Percentiles rank a stretch among this genome's conserved stretches.
Conservation (phyloP, 768 basidiomycete genomes). For the Symmetrospora coprosmae region DNA sequence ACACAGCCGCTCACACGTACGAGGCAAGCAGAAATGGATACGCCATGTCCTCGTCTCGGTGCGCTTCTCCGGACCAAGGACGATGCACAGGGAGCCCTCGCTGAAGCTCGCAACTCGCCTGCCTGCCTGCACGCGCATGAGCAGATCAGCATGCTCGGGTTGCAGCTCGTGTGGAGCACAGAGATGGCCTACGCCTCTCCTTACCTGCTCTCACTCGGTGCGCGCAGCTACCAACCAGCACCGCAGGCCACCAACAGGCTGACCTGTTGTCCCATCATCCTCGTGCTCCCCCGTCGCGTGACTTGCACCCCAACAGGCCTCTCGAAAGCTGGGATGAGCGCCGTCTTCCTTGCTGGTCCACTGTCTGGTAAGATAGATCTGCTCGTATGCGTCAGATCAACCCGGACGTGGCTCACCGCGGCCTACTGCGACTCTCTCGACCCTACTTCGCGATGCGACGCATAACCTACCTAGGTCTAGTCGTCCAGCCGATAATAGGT, state of each 20-base stretch:
- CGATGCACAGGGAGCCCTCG: not conserved
- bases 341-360: slow-evolving; percentile 22
- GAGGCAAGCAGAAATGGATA: slow-evolving; percentile 8
- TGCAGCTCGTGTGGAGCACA: slow-evolving; percentile 19
- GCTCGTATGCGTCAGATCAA: not conserved
- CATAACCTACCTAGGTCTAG: slow-evolving; percentile 15
- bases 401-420: not conserved
- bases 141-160: slow-evolving; percentile 9
- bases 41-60: slow-evolving; percentile 12
- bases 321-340: slow-evolving; percentile 20
- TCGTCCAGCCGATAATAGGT: slow-evolving; percentile 23
- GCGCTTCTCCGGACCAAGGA: not conserved
- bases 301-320: not conserved
- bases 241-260: not conserved
- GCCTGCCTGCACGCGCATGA: not conserved
- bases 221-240: not conserved
- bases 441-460: too few species aligned
- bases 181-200: slow-evolving; percentile 24
- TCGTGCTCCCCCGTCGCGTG: not conserved
- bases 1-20: slow-evolving; percentile 11
- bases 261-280: too few species aligned
- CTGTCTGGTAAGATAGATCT: slow-evolving; percentile 12
- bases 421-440: not conserved
- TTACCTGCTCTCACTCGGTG: slow-evolving; percentile 23
- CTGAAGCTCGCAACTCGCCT: not conserved